These are phyloP conservation scores for Emericellopsis atlantica DNA, from an alignment of 2,329 filamentous ascomycete genomes.

Conservation along the genomic window DNA sequence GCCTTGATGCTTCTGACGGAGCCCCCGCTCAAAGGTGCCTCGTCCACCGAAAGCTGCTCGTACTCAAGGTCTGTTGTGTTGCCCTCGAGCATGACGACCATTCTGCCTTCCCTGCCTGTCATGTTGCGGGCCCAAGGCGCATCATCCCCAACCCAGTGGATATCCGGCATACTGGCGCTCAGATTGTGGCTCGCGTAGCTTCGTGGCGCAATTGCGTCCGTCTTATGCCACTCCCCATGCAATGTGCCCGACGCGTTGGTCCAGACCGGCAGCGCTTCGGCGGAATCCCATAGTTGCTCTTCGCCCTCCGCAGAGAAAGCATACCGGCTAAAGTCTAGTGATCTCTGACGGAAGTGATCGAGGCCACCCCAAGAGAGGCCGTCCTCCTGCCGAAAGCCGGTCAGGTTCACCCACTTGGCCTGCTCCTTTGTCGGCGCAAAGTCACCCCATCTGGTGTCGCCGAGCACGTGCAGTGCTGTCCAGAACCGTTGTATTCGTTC, in stretches of 20 bases:
- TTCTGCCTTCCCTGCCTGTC: constrained; percentile 57
- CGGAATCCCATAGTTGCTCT: constrained; percentile 24
- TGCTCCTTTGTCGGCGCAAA: constrained; percentile 29
- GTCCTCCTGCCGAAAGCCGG: constrained; percentile 64
- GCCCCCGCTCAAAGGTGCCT: constrained; percentile 28
- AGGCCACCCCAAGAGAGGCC: constrained; percentile 70
- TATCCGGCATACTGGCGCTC: constrained; percentile 48
- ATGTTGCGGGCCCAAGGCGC: constrained; percentile 67
- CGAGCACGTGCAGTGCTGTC: constrained; percentile 38
- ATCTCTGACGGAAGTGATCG: constrained; percentile 50
- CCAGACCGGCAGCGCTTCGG: constrained; percentile 43
- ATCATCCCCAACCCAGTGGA: constrained; percentile 49
- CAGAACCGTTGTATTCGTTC: constrained; percentile 38
- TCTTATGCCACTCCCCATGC: constrained; percentile 62
- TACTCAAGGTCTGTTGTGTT: constrained; percentile 35
- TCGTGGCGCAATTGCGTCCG: constrained; percentile 30
- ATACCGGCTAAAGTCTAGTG: constrained; percentile 45
- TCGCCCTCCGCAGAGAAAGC: constrained; percentile 28
- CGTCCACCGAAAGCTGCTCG: constrained; percentile 20
- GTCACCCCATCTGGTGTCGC: constrained; percentile 46
- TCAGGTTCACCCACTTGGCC: constrained; percentile 51
- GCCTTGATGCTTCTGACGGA: constrained; percentile 57
- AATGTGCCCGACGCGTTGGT: constrained; percentile 67
- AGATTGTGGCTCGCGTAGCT: constrained; percentile 46
- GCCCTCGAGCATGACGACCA: constrained; percentile 53